These are phyloP conservation scores for Globisporangium carolinianum DNA, from an alignment of 352 stramenopile species.

Conservation along the genomic window DNA sequence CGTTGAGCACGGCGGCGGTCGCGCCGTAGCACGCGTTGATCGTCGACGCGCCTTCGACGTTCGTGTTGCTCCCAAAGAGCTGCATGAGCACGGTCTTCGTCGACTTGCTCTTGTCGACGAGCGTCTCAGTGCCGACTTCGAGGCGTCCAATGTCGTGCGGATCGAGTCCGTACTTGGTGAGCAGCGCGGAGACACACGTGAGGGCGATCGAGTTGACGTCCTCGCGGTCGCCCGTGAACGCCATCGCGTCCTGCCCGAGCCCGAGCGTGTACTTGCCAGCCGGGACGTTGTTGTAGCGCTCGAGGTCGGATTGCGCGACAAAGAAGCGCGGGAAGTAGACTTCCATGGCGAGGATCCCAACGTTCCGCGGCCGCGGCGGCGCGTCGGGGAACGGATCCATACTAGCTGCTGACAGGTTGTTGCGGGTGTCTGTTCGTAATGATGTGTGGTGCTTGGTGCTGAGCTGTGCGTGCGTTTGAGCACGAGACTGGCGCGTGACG, in stretches of 20 bases:
- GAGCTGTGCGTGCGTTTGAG: too few relatives aligned
- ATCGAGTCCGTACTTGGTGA: conserved; percentile 45
- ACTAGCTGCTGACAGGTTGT: neutral
- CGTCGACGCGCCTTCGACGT: conserved; percentile 86
- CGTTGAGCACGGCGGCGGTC: conserved; percentile 96
- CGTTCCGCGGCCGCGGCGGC: conserved; percentile 47
- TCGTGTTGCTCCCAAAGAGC: conserved; percentile 54
- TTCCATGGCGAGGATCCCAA: conserved; percentile 96
- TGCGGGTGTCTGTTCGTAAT: neutral
- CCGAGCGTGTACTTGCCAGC: conserved; percentile 69
- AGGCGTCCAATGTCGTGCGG: conserved; percentile 87
- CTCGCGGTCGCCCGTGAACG: conserved; percentile 62
- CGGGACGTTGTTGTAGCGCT: conserved; percentile 85
- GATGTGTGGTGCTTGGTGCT: neutral
- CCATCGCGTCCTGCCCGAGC: conserved; percentile 53
- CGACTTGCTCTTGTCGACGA: conserved; percentile 87
- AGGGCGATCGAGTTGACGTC: conserved; percentile 71
- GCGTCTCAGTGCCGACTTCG: conserved; percentile 97
- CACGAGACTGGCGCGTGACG: too few relatives aligned
- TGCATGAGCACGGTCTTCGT: conserved; percentile 80
- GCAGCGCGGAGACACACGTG: conserved; percentile 42
- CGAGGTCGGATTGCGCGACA: conserved; percentile 92
- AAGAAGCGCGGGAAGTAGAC: conserved; percentile 94
- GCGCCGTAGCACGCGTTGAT: conserved; percentile 98
- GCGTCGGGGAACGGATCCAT: conserved; percentile 10